Conservation (phyloP, 129 eudicot genomes). For the Pittosporum tobira region DNA sequence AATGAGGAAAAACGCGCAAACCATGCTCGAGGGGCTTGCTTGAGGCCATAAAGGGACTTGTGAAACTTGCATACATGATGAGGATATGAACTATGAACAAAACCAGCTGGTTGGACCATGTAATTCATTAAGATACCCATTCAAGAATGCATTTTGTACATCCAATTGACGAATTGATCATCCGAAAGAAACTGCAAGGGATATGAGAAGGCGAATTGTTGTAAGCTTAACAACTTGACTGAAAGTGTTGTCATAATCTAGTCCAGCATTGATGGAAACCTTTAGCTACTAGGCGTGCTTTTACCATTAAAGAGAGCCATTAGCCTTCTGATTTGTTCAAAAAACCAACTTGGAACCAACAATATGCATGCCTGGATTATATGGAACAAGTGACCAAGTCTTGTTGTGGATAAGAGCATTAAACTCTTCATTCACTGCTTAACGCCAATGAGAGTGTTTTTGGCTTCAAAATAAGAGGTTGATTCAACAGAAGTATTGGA, state of each 20-base stretch:
- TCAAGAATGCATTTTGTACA: neutral
- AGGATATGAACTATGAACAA: neutral
- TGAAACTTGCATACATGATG: slow-evolving; percentile 1
- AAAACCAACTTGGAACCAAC: neutral
- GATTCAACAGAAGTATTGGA: too few relatives aligned
- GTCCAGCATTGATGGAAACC: neutral
- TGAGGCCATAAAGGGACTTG: slow-evolving; percentile 4
- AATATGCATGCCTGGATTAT: neutral
- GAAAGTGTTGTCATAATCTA: neutral
- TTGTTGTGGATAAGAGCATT: neutral
- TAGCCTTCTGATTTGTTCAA: neutral
- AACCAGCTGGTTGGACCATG: neutral
- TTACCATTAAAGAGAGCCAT: neutral
- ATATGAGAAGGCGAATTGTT: neutral
- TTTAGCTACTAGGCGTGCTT: neutral
- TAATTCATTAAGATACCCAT: neutral
- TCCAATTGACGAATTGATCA: neutral
- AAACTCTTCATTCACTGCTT: neutral
- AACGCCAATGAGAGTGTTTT: neutral
- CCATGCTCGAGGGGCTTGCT: slow-evolving; percentile 6
- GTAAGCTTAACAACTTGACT: neutral
- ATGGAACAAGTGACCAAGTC: neutral
- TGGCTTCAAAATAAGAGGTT: neutral
- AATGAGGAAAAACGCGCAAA: too few relatives aligned
- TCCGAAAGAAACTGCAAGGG: neutral